Conservation (phyloP, 345 rosid species). For the Draba incana region DNA sequence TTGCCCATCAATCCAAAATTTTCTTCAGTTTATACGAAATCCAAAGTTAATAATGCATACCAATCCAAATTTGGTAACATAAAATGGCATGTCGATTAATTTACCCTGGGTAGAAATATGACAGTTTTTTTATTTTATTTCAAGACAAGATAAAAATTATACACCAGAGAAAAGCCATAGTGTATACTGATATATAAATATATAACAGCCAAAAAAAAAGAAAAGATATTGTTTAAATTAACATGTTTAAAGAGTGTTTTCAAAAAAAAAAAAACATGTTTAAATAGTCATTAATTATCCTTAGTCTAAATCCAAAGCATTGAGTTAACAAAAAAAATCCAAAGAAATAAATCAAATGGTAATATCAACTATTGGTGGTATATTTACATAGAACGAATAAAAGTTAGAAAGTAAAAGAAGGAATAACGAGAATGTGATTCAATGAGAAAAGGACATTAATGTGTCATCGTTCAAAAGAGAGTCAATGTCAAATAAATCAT, state of each 20-base stretch:
- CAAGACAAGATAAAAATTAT: too few relatives aligned
- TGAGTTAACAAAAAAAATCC: too few relatives aligned
- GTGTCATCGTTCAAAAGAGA: constrained; percentile 71
- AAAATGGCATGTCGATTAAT: neutral
- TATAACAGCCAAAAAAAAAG: neutral
- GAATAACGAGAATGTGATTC: constrained; percentile 14
- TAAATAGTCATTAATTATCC: too few relatives aligned
- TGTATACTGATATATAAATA: too few relatives aligned
- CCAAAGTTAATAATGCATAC: neutral
- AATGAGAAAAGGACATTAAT: constrained; percentile 71
- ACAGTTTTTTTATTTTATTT: too few relatives aligned
- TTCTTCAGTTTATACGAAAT: neutral
- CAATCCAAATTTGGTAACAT: constrained; percentile 7
- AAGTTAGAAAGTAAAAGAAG: constrained; percentile 22
- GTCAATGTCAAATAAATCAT: constrained; percentile 57
- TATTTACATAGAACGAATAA: constrained; percentile 44
- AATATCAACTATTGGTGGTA: constrained; percentile 14
- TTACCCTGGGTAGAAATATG: too few relatives aligned
- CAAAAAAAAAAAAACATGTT: too few relatives aligned
- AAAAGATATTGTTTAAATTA: neutral
- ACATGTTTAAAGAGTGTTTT: neutral
- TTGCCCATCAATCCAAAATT: constrained; percentile 21
- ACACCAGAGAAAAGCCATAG: too few relatives aligned
- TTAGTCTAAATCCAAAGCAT: neutral
- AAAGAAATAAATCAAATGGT: constrained; percentile 26